Percentiles rank a stretch among this genome's conserved stretches.
These are phyloP conservation scores for Monosporozyma solicola DNA, from an alignment of 805 yeast species.

Conservation along the genomic window DNA sequence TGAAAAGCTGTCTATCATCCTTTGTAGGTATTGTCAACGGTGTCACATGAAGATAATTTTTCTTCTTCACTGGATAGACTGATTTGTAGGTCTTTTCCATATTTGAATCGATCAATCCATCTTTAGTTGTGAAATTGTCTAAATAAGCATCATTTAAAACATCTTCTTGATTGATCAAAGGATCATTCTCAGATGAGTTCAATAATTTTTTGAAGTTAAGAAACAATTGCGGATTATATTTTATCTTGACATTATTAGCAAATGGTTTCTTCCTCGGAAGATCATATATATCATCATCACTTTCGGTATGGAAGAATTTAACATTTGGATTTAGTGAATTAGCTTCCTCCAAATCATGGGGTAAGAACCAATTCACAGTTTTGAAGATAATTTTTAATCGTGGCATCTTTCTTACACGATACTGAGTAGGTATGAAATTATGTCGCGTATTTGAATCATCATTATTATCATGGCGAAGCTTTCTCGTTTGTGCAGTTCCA, in stretches of 20 bases:
- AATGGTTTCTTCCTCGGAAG: neutral
- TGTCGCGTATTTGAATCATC: neutral
- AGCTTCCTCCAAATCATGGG: constrained; percentile 10
- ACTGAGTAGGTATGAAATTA: neutral
- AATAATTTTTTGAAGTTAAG: constrained; percentile 17
- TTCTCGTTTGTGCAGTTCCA: neutral
- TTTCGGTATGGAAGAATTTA: constrained; percentile 5
- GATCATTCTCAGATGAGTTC: neutral
- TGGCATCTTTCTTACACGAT: constrained; percentile 1
- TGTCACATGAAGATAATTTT: constrained; percentile 30
- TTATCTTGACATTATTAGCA: constrained; percentile 15
- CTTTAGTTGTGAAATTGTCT: neutral
- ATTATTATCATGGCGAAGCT: neutral
- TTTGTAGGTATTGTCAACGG: constrained; percentile 57
- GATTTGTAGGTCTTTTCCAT: constrained; percentile 25
- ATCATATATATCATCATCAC: constrained; percentile 5
- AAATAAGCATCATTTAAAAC: neutral
- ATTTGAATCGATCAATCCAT: constrained; percentile 5
- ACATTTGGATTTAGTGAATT: constrained; percentile 22
- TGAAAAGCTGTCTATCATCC: constrained; percentile 43
- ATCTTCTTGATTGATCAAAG: neutral
- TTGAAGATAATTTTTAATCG: constrained; percentile 1
- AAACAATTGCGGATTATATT: constrained; percentile 18
- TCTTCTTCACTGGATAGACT: constrained; percentile 43
- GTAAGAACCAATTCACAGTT: constrained; percentile 8